These are phyloP conservation scores for Cordyceps militaris DNA, from an alignment of 2,329 filamentous ascomycete species.

Conservation along the genomic window DNA sequence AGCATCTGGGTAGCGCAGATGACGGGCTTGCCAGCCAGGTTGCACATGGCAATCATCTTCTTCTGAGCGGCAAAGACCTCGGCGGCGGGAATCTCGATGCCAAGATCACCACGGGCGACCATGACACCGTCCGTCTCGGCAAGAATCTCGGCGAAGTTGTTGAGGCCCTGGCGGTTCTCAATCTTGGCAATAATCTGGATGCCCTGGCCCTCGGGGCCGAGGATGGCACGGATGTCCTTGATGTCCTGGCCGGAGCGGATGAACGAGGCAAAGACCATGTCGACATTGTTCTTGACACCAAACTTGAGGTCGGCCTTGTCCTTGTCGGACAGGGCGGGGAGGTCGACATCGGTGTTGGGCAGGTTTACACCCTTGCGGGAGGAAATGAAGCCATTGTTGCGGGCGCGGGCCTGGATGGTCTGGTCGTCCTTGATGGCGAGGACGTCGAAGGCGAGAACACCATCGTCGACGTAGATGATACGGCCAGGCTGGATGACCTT, in stretches of 20 bases:
- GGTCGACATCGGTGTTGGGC: slow-evolving; percentile 96
- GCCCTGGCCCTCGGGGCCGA: slow-evolving; percentile 86
- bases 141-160: slow-evolving; percentile 98
- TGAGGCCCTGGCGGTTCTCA: slow-evolving; percentile 98
- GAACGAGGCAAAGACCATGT: slow-evolving; percentile 99
- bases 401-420: slow-evolving; percentile 76
- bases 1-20: slow-evolving; percentile 99
- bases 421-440: slow-evolving; percentile 79
- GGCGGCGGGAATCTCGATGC: slow-evolving; percentile 96
- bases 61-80: slow-evolving; percentile 99
- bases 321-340: slow-evolving; percentile 95
- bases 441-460: slow-evolving; percentile 94
- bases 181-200: slow-evolving; percentile 99
- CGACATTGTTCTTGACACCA: slow-evolving; percentile 96
- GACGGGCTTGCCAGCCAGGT: slow-evolving; percentile 96
- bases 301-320: slow-evolving; percentile 91
- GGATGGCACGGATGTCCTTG: slow-evolving; percentile 80
- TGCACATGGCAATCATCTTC: slow-evolving; percentile 99
- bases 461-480: slow-evolving; percentile 96
- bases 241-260: slow-evolving; percentile 94
- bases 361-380: slow-evolving; percentile 99
- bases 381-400: slow-evolving; percentile 98
- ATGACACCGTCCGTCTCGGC: slow-evolving; percentile 97
- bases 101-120: slow-evolving; percentile 92
- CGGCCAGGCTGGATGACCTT: slow-evolving; percentile 90